Base-by-base conservation (phyloP, 169 alveolate species). In the Eimeria sp. region DNA sequence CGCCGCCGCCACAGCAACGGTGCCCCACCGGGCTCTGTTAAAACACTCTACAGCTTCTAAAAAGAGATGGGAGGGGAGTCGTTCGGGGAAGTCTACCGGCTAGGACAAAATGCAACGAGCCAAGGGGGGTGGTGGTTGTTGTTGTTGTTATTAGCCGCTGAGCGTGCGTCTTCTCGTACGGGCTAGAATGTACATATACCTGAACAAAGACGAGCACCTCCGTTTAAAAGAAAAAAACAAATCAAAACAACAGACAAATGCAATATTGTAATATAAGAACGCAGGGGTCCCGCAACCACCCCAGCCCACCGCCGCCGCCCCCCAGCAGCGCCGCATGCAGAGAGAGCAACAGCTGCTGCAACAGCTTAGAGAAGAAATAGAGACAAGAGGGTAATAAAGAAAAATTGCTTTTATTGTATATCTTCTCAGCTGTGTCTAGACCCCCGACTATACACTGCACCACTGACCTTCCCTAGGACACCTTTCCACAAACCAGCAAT, bases 231-330 rank as follows among this genome's bases (percentile, higher is more conserved):
- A 43, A 87, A 85, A 87, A 87, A 64, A 8, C 68, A 87, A 87
- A 43, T 64, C 56, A 64, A 37, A 87, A 37, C 27, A n/a, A 64
- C 23, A 14, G 68, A 62, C 93, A 87, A 62, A 62, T 10, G 46
- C n/a, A 64, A 64, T 25, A 64, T 8, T 83, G 30, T n/a, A 20
- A 14, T 40, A 6, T 74, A 23, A 37, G 30, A 14, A 11, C 3
- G 23, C 33, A 10, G 58, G 18, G 56, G 30, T 56, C 56, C 83
- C 33, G 54, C 2, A 54, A 74, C 83, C 40, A 49, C 88, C 66
- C 88, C 68, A 52, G 68, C 88, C 88, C 52, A 78, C 68, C 88
- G 68, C 68, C 88, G 68, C 68, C 88, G 46, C 88, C 88, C 88
- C 88, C 87, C 66, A 49, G 43, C 68, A 11, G 58, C 83, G 56